Evolutionary conservation across 2,329 filamentous ascomycete species (phyloP), one percentile per base, ranked within the genome.

Genomic region (Elsinoe batatas): DNA sequence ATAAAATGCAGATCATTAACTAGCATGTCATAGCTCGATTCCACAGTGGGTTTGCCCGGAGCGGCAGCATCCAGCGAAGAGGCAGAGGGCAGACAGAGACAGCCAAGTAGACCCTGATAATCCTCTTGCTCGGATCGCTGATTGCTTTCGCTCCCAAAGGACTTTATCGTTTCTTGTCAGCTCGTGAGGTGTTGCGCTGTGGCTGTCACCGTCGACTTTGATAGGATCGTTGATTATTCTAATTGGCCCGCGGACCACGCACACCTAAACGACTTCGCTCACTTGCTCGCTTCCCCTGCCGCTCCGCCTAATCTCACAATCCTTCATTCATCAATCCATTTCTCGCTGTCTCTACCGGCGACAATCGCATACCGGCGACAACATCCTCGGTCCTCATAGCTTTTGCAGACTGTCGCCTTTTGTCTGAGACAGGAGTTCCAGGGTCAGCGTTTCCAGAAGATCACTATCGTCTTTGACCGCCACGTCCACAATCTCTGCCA

Each of bases 371-470:
- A 37, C n/a, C 32, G 10, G 37, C 35, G 12, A 22, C 15, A 32
- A 37, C 33, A n/a, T n/a, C 6, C 32, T 51, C 47, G 10, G 47
- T 17, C 10, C 20, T 15, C 13, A 13, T n/a, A 3, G 7, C 33
- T 15, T 11, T n/a, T 15, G 20, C 47, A 17, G 15, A 35, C 18
- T 33, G 32, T 33, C 37, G 47, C 26, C 33, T 37, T 26, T 15
- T 38, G 47, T 37, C 47, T 38, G 47, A 51, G 47, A 51, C 47
- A 51, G 44, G 44, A 49, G 44, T 33, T 26, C 44, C 22, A 51
- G 47, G 35, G 35, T 37, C 47, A 13, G 17, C 47, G 26, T 38
- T 51, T 51, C 18, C 32, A 18, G 13, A 15, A 15, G 15, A 51
- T 18, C 32, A 40, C 37, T 18, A 38, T 3, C 26, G 30, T 15